Conservation (phyloP, 31 red algal genomes). For the Odonthalia washingtoniensis region DNA sequence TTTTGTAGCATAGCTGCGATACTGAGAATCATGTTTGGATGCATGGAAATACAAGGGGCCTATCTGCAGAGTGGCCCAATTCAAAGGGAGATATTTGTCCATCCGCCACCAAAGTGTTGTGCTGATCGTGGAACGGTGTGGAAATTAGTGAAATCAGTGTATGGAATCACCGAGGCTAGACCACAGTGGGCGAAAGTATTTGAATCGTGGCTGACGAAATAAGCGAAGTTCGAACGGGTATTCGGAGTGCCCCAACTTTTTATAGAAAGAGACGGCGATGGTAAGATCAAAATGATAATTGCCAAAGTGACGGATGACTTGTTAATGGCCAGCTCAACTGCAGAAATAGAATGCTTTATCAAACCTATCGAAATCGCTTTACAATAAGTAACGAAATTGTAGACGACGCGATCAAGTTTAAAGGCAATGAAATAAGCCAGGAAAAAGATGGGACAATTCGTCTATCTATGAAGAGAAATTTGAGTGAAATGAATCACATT, state of each 20-base stretch:
- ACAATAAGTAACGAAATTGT: slow-evolving; percentile 56
- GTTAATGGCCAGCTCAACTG: no score
- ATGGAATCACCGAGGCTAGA: not conserved
- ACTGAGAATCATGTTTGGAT: not conserved
- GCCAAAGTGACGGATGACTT: no score
- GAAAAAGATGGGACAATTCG: slow-evolving; percentile 1
- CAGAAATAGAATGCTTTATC: no score
- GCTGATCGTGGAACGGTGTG: not conserved
- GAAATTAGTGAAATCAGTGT: not conserved
- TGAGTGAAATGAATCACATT: slow-evolving; percentile 15
- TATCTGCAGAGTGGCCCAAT: no score
- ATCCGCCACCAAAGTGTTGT: not conserved
- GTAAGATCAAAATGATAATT: no score
- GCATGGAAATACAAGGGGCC: not conserved
- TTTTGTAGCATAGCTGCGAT: not conserved
- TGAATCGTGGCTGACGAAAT: not conserved
- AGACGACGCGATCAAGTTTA: slow-evolving; percentile 40
- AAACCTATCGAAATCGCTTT: no score
- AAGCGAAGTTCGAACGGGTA: not conserved
- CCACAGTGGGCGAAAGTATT: not conserved
- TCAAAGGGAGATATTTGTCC: no score
- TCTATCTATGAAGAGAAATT: slow-evolving; percentile 30
- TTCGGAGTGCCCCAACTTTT: no score
- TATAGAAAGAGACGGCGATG: no score
- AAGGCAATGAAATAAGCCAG: not conserved